Evolutionary conservation across 169 alveolate genomes (phyloP), one percentile per base, ranked within the genome.

Genomic region (Ichthyophthirius multifiliis): DNA sequence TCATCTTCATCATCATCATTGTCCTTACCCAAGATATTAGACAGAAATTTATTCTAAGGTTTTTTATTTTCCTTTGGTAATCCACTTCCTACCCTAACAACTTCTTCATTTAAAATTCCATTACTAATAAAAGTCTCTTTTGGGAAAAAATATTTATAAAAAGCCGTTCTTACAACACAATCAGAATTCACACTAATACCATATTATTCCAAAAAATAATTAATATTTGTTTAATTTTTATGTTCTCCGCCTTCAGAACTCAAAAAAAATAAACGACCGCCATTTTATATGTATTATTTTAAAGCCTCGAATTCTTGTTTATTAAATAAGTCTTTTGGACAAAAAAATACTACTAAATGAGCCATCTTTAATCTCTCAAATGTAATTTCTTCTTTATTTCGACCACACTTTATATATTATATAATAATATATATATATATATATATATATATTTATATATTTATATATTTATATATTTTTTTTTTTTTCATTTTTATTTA

Each of bases 191-290:
- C 92, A 47, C 83, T 62, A 18, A 94, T 90, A 30, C 95, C 95
- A 55, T 74, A 88, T 73, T 94, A 83, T 84, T 92, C 95, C 18
- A 90, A 71, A 23, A 94, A 64, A 31, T 81, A 86, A 75, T 92
- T 92, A 39, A 94, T 82, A 74, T 94, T 94, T 34, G 96, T 71
- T 20, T 37, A 32, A 67, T 67, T 67, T 44, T 65, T 85, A 71
- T 89, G 65, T 32, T 89, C 96, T 30, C 96, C 95, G 32, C 95
- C 95, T 77, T 94, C 97, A 30, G 85, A 86, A 43, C 77, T 74
- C 15, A 88, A 41, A 31, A 91, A 47, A 46, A 93, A 41, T 6
- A 87, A 48, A 80, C 79, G 87, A 43, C 96, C 94, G 46, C 97
- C 96, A 65, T 85, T 82, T 39, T 88, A 85, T 12, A 91, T 43